Evolutionary conservation across 768 basidiomycete species (phyloP), one percentile per base, ranked within the genome.

Genomic region (Floccularia luteovirens): DNA sequence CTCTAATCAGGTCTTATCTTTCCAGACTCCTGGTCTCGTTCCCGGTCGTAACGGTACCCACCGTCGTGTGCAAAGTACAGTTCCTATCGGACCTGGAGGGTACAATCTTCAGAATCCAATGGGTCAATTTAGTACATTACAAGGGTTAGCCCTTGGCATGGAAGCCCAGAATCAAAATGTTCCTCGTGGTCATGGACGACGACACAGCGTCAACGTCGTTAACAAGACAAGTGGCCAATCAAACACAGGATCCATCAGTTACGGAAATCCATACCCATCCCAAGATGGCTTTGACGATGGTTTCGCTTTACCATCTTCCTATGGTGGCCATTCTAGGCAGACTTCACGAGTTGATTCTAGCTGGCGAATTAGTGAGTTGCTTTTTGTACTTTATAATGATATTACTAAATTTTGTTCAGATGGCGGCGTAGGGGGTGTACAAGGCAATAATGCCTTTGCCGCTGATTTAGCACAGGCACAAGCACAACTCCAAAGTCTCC

Each of bases 381-480:
- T 34, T 19, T 28, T 32, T 34, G 39, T 36, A 3, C 17, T 38
- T 17, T 28, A 5, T 35, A 21, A 36, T 35, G 41, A 38, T 3
- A 8, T 33, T 43, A 27, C 43, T 52, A 25, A 56, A 44, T 21
- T 31, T 27, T 44, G 43, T 24, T 35, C 44, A 88, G 85, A 84
- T 62, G 87, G 84, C 32, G 83, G 84, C 36, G 82, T 88, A 38
- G 82, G 82, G 20, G 73, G 72, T 31, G 68, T 72, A 17, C 73
- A 85, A 56, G 74, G 74, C 46, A 75, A 72, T 46, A 75, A 71
- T 44, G 73, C 67, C 11, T 81, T 83, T 51, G 73, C 80, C 21
- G 75, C 88, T 11, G 91, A 96, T 57, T 82, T 99, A 19, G 94
- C 92, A 2, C 90, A 94, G 56, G 96, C 96, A 5, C 93, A 97